phyloP scores from a whole-genome alignment of 2,329 filamentous ascomycete species.

The Akanthomyces dipterigenus region DNA sequence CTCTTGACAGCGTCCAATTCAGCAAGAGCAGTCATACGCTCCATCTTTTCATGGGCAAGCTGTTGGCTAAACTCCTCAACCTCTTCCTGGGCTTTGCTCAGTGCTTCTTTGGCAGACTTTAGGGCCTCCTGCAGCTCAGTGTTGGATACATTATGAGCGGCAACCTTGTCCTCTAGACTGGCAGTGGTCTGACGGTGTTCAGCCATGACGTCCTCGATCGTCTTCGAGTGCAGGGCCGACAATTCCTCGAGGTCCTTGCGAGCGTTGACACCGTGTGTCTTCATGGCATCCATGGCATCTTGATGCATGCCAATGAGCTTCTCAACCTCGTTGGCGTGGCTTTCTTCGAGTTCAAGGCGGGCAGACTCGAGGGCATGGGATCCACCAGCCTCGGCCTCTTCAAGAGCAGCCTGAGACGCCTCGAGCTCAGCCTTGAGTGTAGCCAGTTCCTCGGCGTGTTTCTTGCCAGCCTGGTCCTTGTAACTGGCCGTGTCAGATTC shows the following conservation, averaged over 20 bases:
- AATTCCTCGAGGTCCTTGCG: slow-evolving; percentile 39
- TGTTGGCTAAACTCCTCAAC: slow-evolving; percentile 43
- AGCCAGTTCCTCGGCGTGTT: slow-evolving; percentile 31
- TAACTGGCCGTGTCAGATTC: slow-evolving; percentile 16
- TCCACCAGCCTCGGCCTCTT: slow-evolving; percentile 37
- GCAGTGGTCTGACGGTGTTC: slow-evolving; percentile 30
- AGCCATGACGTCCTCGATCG: slow-evolving; percentile 32
- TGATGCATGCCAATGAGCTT: slow-evolving; percentile 37
- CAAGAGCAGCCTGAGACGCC: slow-evolving; percentile 37
- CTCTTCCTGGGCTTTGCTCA: slow-evolving; percentile 42
- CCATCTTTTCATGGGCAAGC: slow-evolving; percentile 54
- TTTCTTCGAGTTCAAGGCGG: slow-evolving; percentile 38
- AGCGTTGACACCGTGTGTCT: slow-evolving; percentile 30
- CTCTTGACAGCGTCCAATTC: slow-evolving; percentile 53
- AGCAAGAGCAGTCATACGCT: slow-evolving; percentile 51
- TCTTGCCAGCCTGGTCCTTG: slow-evolving; percentile 21
- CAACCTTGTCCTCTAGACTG: slow-evolving; percentile 29
- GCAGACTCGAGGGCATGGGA: slow-evolving; percentile 38
- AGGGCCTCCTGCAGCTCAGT: slow-evolving; percentile 30
- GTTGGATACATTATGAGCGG: slow-evolving; percentile 29
- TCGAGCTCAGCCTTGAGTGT: slow-evolving; percentile 29
- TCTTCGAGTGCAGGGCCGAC: slow-evolving; percentile 29
- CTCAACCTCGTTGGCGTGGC: slow-evolving; percentile 41
- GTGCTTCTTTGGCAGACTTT: slow-evolving; percentile 32
- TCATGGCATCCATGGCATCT: slow-evolving; percentile 35